A percentile compares a stretch with the other conserved stretches of the same genome.
Conservation (phyloP, 1,139 yeast species). For the Suhomyces maxii region DNA sequence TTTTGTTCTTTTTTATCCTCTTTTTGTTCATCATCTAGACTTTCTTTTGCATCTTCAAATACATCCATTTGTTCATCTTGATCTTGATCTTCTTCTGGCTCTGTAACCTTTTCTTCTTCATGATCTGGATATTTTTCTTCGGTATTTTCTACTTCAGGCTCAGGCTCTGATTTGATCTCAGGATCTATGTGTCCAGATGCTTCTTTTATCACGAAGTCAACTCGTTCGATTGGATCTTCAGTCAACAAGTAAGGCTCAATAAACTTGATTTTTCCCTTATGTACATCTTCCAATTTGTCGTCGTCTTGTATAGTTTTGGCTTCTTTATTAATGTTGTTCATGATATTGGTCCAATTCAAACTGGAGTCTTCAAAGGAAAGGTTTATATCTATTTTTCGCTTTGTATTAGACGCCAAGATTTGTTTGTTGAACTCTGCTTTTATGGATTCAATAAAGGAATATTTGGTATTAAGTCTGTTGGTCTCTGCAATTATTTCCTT, state of each 20-base stretch:
- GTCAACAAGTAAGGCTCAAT: conserved; percentile 54
- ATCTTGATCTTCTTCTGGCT: conserved; percentile 13
- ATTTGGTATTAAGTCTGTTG: conserved; percentile 10
- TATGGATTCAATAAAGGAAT: conserved; percentile 30
- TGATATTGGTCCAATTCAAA: conserved; percentile 26
- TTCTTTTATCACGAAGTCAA: conserved; percentile 24
- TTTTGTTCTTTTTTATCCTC: neutral
- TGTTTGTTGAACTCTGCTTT: conserved; percentile 31
- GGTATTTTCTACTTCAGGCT: conserved; percentile 7
- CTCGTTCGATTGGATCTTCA: conserved; percentile 47
- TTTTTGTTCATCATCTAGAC: conserved; percentile 4
- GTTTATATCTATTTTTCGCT: conserved; percentile 10
- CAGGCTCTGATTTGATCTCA: neutral
- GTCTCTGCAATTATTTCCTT: conserved; percentile 6
- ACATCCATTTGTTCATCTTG: conserved; percentile 22
- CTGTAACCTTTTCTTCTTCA: conserved; percentile 10
- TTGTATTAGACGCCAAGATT: conserved; percentile 13
- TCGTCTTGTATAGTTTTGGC: conserved; percentile 34
- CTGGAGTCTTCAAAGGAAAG: conserved; percentile 9
- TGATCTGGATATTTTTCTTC: conserved; percentile 7
- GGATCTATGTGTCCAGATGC: neutral
- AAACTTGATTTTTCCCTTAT: conserved; percentile 36
- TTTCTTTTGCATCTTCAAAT: conserved; percentile 2
- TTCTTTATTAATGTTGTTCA: conserved; percentile 27
- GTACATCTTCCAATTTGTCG: conserved; percentile 31